Evolutionary conservation across 1,284 basidiomycete species (phyloP).

Genomic region (Puccinia coronata): DNA sequence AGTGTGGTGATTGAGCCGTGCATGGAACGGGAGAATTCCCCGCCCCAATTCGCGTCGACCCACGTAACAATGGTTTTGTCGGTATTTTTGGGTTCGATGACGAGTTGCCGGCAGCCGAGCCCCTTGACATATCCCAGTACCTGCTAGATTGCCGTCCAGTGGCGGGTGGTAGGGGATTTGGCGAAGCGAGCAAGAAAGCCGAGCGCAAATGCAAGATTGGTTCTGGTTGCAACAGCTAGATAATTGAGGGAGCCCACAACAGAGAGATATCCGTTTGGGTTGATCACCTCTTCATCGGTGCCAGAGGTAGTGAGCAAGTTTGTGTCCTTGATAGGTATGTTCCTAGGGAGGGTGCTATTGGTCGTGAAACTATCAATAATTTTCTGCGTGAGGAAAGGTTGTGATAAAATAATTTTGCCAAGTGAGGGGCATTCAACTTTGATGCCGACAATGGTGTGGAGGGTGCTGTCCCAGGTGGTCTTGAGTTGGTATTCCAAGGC

Average conservation of each 20-base stretch:
- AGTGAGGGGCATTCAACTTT: neutral
- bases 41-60: neutral
- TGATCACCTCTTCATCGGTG: neutral
- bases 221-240: neutral
- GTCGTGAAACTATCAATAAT: neutral
- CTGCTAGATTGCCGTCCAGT: neutral
- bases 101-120: neutral
- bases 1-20: constrained; percentile 9
- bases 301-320: neutral
- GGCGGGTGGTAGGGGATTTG: neutral
- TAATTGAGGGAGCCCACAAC: constrained; percentile 11
- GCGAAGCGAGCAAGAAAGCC: neutral
- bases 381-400: constrained; percentile 13
- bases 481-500: neutral
- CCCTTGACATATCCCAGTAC: constrained; percentile 16
- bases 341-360: neutral
- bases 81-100: neutral
- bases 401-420: neutral
- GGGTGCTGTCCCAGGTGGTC: neutral
- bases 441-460: constrained; percentile 11
- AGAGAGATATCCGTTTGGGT: constrained; percentile 10
- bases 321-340: neutral
- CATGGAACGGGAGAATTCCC: neutral
- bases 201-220: neutral
- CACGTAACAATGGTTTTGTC: neutral